These are phyloP conservation scores for Sarocladiaceae sp. DNA, from an alignment of 2,329 filamentous ascomycete genomes.

Conservation along the genomic window DNA sequence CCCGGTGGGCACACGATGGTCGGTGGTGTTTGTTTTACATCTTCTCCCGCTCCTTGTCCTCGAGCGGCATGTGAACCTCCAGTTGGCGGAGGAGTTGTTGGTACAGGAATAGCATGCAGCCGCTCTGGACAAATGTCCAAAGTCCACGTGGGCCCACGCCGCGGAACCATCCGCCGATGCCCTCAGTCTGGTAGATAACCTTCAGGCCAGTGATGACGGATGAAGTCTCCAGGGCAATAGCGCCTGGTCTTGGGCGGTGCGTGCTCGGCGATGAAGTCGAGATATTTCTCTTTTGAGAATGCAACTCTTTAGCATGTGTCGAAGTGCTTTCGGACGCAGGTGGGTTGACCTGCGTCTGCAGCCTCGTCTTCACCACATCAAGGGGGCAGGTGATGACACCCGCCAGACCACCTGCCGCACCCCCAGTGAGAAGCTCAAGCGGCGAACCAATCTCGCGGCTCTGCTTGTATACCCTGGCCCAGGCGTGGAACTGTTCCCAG, in stretches of 20 bases:
- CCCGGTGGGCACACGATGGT: no score
- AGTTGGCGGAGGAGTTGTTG: constrained; percentile 78
- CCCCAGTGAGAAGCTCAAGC: constrained; percentile 83
- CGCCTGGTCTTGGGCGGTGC: constrained; percentile 70
- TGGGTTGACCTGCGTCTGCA: constrained; percentile 76
- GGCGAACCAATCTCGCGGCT: constrained; percentile 78
- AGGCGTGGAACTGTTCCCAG: constrained; percentile 85
- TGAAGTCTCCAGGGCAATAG: constrained; percentile 77
- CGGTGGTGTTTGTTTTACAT: constrained; percentile 13
- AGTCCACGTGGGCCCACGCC: constrained; percentile 88
- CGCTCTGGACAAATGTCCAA: constrained; percentile 96
- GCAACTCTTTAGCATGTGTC: constrained; percentile 24
- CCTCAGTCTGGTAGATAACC: constrained; percentile 87
- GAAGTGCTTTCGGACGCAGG: constrained; percentile 19
- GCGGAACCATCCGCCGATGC: constrained; percentile 83
- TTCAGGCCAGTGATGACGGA: constrained; percentile 78
- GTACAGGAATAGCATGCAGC: constrained; percentile 94
- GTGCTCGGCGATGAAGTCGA: constrained; percentile 88
- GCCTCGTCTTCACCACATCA: constrained; percentile 93
- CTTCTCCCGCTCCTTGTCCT: constrained; percentile 23
- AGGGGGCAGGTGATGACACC: constrained; percentile 92
- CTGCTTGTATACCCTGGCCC: constrained; percentile 73
- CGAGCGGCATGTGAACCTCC: constrained; percentile 40
- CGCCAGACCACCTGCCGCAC: constrained; percentile 82
- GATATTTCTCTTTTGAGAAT: constrained; percentile 63